Evolutionary conservation across 495 filamentous ascomycete species (phyloP).

Genomic region (Penicillium paxilli): DNA sequence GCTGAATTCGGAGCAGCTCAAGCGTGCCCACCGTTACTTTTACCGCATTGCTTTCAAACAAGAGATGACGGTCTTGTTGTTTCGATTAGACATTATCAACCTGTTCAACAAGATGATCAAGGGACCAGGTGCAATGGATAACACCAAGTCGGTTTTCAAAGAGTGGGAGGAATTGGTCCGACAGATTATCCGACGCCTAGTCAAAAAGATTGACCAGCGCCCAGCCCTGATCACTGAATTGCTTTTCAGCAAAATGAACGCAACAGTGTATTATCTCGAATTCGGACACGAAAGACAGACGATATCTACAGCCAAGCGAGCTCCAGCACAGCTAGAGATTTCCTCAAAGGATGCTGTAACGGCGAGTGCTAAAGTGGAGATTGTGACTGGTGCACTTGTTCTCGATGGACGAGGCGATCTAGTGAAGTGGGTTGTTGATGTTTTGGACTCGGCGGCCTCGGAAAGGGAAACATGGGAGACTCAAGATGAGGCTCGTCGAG

Average conservation of each 20-base stretch:
- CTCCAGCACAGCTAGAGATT: slow-evolving; percentile 79
- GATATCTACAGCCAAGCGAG: slow-evolving; percentile 50
- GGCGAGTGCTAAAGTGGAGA: slow-evolving; percentile 67
- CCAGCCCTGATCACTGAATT: slow-evolving; percentile 84
- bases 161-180: slow-evolving; percentile 91
- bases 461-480: slow-evolving; percentile 83
- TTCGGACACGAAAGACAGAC: slow-evolving; percentile 87
- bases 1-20: slow-evolving; percentile 77
- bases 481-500: slow-evolving; percentile 58
- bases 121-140: slow-evolving; percentile 76
- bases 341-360: slow-evolving; percentile 60
- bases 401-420: slow-evolving; percentile 73
- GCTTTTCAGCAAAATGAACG: slow-evolving; percentile 89
- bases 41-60: slow-evolving; percentile 94
- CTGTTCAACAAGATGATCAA: slow-evolving; percentile 92
- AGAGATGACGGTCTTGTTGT: slow-evolving; percentile 84
- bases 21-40: slow-evolving; percentile 92
- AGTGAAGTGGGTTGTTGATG: slow-evolving; percentile 78
- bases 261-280: slow-evolving; percentile 81
- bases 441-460: slow-evolving; percentile 62
- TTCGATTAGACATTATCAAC: slow-evolving; percentile 84
- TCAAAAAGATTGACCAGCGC: slow-evolving; percentile 78
- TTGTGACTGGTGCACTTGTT: slow-evolving; percentile 75
- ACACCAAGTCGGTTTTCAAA: slow-evolving; percentile 61
- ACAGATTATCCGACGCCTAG: slow-evolving; percentile 72